A percentile compares a stretch with the other conserved stretches of the same genome.
phyloP scores from a whole-genome alignment of 352 stramenopile genomes.

The Phytophthora tubulina region DNA sequence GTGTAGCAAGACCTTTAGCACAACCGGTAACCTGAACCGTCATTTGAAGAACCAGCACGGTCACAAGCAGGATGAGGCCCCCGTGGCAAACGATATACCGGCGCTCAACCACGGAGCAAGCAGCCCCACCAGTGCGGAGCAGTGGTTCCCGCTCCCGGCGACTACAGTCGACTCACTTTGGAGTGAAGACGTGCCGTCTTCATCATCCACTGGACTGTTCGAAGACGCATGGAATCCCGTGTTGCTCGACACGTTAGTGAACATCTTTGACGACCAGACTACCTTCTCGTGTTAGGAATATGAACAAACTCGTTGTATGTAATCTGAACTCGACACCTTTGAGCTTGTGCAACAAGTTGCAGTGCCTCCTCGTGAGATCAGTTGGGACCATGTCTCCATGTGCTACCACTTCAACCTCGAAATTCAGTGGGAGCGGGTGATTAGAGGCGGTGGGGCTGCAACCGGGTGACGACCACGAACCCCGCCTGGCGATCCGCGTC shows the following conservation, averaged over 20 bases:
- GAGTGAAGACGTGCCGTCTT: constrained; percentile 20
- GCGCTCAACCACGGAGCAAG: constrained; percentile 18
- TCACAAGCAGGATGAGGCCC: constrained; percentile 16
- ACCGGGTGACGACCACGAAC: constrained; percentile 1
- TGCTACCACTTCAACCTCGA: constrained; percentile 15
- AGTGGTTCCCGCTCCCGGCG: constrained; percentile 29
- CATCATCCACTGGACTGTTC: constrained; percentile 25
- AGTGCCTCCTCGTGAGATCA: constrained; percentile 7
- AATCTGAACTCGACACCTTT: constrained; percentile 17
- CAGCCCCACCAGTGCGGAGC: constrained; percentile 40
- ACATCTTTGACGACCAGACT: constrained; percentile 41
- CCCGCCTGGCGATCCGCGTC: background rate
- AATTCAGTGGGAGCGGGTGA: constrained; percentile 23
- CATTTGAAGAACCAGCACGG: constrained; percentile 54
- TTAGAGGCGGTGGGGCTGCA: constrained; percentile 6
- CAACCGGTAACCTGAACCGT: constrained; percentile 53
- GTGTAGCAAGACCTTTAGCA: constrained; percentile 57
- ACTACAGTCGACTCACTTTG: constrained; percentile 14
- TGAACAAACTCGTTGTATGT: constrained; percentile 1
- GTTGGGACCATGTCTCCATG: constrained; percentile 6
- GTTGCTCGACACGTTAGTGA: constrained; percentile 38
- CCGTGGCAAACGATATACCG: background rate
- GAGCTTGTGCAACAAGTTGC: constrained; percentile 9
- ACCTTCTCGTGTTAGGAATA: constrained; percentile 33
- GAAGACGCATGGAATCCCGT: constrained; percentile 42